phyloP scores from a whole-genome alignment of 257 asterid species.

The Henckelia pumila region DNA sequence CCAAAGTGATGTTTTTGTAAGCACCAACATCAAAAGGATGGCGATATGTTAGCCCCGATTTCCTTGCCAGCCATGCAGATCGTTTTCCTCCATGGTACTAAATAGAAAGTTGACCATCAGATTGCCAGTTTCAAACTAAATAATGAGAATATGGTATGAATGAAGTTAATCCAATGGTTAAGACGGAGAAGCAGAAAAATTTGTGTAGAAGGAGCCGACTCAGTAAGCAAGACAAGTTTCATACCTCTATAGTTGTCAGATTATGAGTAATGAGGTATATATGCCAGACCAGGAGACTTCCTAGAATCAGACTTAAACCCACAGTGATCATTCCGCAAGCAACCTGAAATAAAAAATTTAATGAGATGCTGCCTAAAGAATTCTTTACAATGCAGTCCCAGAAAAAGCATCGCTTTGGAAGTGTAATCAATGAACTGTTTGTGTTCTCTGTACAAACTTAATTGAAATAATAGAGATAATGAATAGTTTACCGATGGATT shows the following conservation, averaged over 20 bases:
- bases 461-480: background rate
- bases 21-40: slow-evolving; percentile 80
- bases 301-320: slow-evolving; percentile 56
- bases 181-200: background rate
- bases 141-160: background rate
- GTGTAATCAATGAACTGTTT: background rate
- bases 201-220: background rate
- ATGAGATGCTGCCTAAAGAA: slow-evolving; percentile 18
- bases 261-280: slow-evolving; percentile 70
- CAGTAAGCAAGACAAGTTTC: background rate
- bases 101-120: slow-evolving; percentile 23
- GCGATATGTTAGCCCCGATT: slow-evolving; percentile 75
- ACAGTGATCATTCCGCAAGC: slow-evolving; percentile 45
- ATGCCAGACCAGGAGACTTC: slow-evolving; percentile 81
- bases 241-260: slow-evolving; percentile 93
- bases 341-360: slow-evolving; percentile 39
- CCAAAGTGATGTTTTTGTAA: slow-evolving; percentile 65
- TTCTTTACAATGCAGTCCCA: background rate
- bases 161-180: background rate
- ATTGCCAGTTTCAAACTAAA: slow-evolving; percentile 20
- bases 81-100: slow-evolving; percentile 76
- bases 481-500: slow-evolving; percentile 3
- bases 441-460: background rate
- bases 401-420: background rate
- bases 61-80: slow-evolving; percentile 88